phyloP scores from a whole-genome alignment of 768 basidiomycete genomes.

The Mycena alexandri region DNA sequence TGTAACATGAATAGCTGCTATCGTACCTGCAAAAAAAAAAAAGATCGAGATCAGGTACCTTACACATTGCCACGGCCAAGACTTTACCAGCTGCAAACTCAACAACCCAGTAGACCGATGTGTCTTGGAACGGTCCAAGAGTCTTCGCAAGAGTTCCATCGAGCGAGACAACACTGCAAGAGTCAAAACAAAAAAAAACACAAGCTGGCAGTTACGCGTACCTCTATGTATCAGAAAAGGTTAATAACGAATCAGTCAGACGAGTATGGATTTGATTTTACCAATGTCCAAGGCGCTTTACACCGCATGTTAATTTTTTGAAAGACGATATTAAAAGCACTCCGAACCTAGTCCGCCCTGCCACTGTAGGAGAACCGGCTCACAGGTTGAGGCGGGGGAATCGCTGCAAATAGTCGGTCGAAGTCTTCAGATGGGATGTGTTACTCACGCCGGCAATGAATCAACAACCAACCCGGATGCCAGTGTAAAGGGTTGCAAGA shows the following conservation, averaged over 20 bases:
- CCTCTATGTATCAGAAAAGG: slow-evolving; percentile 2
- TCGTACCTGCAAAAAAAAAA: background rate
- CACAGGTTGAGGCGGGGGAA: slow-evolving; percentile 13
- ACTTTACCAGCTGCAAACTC: slow-evolving; percentile 18
- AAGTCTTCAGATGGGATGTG: no score
- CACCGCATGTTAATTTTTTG: background rate
- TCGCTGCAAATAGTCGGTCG: background rate
- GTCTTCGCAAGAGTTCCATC: slow-evolving; percentile 1
- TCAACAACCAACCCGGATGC: no score
- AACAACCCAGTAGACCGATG: slow-evolving; percentile 21
- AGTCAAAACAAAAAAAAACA: background rate
- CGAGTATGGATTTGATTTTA: background rate
- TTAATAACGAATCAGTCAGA: background rate
- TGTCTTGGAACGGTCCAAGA: background rate
- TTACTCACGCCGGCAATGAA: no score
- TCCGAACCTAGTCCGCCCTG: slow-evolving; percentile 24
- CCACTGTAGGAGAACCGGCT: slow-evolving; percentile 31
- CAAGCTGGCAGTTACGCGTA: background rate
- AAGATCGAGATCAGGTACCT: no score
- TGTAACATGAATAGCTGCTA: slow-evolving; percentile 5
- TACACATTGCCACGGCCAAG: background rate
- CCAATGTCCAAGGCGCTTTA: slow-evolving; percentile 24
- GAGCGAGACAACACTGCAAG: background rate
- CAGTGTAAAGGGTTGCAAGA: no score
- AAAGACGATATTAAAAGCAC: background rate